Conservation (phyloP, 441 rosid genomes). For the Euphorbia schlechtendalii region DNA sequence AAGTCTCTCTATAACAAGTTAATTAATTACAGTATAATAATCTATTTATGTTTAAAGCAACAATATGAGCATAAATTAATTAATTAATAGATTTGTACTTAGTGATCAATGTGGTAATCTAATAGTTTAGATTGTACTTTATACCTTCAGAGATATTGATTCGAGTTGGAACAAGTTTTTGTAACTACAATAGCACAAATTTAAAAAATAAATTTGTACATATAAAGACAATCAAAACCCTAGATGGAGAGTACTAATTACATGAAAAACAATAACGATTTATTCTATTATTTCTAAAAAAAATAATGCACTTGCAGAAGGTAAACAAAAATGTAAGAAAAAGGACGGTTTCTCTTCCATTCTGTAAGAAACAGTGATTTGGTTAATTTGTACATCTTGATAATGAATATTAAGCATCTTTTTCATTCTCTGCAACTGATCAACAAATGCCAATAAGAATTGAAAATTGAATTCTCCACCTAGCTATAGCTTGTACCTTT, state of each 20-base stretch:
- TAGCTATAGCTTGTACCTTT: not conserved
- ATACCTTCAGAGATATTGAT: no score
- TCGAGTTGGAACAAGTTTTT: no score
- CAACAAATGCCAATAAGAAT: not conserved
- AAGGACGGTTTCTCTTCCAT: not conserved
- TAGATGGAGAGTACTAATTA: no score
- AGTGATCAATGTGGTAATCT: no score
- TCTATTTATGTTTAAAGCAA: not conserved
- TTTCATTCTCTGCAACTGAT: constrained; percentile 1
- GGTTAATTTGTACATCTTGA: not conserved
- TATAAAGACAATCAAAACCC: not conserved
- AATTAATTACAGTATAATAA: not conserved
- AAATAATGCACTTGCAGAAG: not conserved
- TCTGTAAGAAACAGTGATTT: not conserved
- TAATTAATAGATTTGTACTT: no score
- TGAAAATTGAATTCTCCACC: not conserved
- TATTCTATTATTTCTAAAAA: not conserved
- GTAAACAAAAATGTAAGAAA: not conserved
- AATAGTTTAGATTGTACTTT: no score
- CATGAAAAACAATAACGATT: no score
- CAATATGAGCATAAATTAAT: no score
- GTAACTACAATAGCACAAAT: no score
- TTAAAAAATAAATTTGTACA: not conserved
- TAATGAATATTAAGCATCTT: not conserved
- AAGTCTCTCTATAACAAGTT: not conserved